phyloP scores from a whole-genome alignment of 1,139 yeast species.

The Groenewaldozyma auringiensis region DNA sequence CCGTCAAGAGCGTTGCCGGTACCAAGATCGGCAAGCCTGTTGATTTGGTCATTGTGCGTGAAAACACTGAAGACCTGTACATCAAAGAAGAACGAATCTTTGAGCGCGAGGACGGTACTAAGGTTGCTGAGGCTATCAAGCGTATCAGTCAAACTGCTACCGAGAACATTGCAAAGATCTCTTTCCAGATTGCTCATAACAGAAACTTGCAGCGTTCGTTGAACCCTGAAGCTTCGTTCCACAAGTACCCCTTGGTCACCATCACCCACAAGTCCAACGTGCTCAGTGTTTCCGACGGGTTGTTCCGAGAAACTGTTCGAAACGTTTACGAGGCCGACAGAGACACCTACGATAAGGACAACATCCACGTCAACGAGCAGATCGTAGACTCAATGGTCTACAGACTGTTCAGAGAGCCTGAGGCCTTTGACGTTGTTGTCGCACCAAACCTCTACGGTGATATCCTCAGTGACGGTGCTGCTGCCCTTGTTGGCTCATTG shows the following conservation, averaged over 20 bases:
- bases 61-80: constrained; percentile 94
- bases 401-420: constrained; percentile 97
- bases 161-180: constrained; percentile 78
- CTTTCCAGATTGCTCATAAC: constrained; percentile 84
- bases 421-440: constrained; percentile 91
- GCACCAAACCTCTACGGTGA: constrained; percentile 99
- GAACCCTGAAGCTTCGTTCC: constrained; percentile 43
- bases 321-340: constrained; percentile 62
- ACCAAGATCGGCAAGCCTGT: constrained; percentile 63
- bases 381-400: constrained; percentile 99
- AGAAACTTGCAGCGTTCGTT: constrained; percentile 73
- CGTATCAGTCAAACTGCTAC: constrained; percentile 89
- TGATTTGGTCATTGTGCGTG: constrained; percentile 96
- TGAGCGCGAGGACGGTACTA: constrained; percentile 62
- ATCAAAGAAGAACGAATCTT: constrained; percentile 83
- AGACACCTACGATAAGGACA: constrained; percentile 38
- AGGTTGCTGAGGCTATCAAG: constrained; percentile 95
- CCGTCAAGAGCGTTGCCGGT: constrained; percentile 87
- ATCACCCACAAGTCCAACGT: constrained; percentile 97
- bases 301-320: constrained; percentile 88
- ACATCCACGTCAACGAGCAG: constrained; percentile 66
- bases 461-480: constrained; percentile 96
- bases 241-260: constrained; percentile 60
- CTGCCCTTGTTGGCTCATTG: constrained; percentile 94
- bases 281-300: constrained; percentile 84